These are phyloP conservation scores for Warburgia ugandensis DNA, from an alignment of 164 flowering plant species.

Conservation along the genomic window DNA sequence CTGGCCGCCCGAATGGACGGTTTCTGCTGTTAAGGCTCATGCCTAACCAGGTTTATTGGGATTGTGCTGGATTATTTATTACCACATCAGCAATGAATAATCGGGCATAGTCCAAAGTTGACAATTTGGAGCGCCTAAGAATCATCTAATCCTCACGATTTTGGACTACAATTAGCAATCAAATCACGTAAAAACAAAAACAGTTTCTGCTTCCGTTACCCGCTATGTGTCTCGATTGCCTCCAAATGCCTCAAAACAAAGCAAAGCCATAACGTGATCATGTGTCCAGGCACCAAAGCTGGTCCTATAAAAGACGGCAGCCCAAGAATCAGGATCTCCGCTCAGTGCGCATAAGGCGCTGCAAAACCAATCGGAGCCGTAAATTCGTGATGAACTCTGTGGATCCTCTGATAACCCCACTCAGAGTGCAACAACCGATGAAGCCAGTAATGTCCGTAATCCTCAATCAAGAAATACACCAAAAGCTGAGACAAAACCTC, in stretches of 20 bases:
- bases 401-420: conserved; percentile 91
- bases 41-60: no score
- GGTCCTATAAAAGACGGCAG: conserved; percentile 86
- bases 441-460: conserved; percentile 79
- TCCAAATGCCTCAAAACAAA: conserved; percentile 74
- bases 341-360: conserved; percentile 91
- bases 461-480: conserved; percentile 73
- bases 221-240: conserved; percentile 92
- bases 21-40: no score
- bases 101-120: no score
- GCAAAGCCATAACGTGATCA: conserved; percentile 89
- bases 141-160: no score
- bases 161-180: no score
- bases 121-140: no score
- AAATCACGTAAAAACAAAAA: no score
- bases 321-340: conserved; percentile 75
- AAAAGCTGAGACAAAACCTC: conserved; percentile 58
- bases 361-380: conserved; percentile 80
- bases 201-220: conserved; percentile 34
- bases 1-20: no score
- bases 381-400: conserved; percentile 81
- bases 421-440: conserved; percentile 62
- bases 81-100: no score
- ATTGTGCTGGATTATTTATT: no score
- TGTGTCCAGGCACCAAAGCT: conserved; percentile 78